Evolutionary conservation across 176 grass and related monocot genomes (phyloP), one percentile per base, ranked within the genome.

Genomic region (Aegilops tauschii): DNA sequence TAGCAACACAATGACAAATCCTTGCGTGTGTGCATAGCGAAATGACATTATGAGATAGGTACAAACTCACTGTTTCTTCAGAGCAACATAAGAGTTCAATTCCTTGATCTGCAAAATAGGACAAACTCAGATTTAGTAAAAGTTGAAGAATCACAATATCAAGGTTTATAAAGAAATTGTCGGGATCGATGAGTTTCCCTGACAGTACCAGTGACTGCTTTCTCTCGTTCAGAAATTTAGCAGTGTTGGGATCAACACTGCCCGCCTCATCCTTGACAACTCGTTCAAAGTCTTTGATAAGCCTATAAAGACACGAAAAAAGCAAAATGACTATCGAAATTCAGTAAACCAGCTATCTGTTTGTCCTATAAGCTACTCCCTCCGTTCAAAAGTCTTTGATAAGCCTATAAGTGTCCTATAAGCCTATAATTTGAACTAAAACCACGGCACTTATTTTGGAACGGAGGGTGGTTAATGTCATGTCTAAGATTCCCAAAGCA

Each of bases 261-360:
- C 68, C 86, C 70, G 90, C 86, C 49, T 90, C 91, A 12, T 90
- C 88, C 80, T 97, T 97, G 69, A 86, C 63, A 78, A 96, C 85
- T 88, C 88, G 91, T 32, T 96, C 96, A 37, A 98, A 98, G 40
- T 96, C 96, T 87, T 98, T 98, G 83, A 98, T 96, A 86, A 98
- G 92, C 62, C 96, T 98, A 85, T 61, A 89, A 83, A 6, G 25
- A 77, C 36, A 62, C 37, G 0, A 42, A 12, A 12, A 21, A 17
- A 47, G 29, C 3, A 82, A 71, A 90, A 70, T 40, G 37, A 63
- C 52, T 30, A 72, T 42, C 20, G 62, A 29, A 61, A 82, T 39
- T 77, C 14, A 69, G 45, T 74, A 29, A 44, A 44, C 9, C 29
- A 89, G 27, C 4, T 71, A 11, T 30, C 9, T 21, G 68, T 47